Evolutionary conservation across 2,329 filamentous ascomycete species (phyloP).

Genomic region (Gaeumannomyces tritici): DNA sequence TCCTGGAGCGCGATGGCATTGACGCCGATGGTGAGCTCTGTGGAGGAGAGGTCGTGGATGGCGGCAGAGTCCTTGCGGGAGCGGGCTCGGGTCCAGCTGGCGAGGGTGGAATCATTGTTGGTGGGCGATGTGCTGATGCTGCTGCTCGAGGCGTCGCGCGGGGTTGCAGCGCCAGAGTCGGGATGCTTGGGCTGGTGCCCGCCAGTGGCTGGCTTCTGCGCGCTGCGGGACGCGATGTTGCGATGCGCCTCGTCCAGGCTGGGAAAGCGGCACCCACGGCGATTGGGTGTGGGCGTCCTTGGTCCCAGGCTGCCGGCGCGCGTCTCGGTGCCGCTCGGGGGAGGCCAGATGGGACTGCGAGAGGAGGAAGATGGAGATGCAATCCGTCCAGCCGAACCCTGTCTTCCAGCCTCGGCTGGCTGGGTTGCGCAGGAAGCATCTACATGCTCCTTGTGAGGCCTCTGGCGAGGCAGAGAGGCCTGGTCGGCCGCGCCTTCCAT

Average conservation of each 20-base stretch:
- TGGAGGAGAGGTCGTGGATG: background rate
- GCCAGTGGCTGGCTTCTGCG: background rate
- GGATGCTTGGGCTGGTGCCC: background rate
- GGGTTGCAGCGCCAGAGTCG: slow-evolving; percentile 1
- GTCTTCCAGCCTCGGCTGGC: background rate
- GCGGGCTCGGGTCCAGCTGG: background rate
- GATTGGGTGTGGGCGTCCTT: background rate
- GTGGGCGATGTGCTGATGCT: background rate
- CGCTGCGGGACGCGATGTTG: slow-evolving; percentile 20
- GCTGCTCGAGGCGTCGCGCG: slow-evolving; percentile 3
- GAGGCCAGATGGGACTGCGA: background rate
- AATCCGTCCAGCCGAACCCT: background rate
- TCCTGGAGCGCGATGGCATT: slow-evolving; percentile 2
- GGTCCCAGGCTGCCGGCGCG: background rate
- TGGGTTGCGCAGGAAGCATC: background rate
- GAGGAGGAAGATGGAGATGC: background rate
- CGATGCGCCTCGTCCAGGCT: slow-evolving; percentile 27
- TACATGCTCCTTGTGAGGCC: background rate
- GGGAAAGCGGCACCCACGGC: slow-evolving; percentile 23
- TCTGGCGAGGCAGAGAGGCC: background rate
- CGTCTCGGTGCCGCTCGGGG: too few species aligned
- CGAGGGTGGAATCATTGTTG: background rate
- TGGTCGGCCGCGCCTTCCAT: background rate
- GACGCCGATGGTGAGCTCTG: background rate
- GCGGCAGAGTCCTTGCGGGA: background rate